A percentile compares a stretch with the other conserved stretches of the same genome.
Evolutionary conservation across 148 eudicot genomes (phyloP).

Genomic region (Suaeda aralocaspica): DNA sequence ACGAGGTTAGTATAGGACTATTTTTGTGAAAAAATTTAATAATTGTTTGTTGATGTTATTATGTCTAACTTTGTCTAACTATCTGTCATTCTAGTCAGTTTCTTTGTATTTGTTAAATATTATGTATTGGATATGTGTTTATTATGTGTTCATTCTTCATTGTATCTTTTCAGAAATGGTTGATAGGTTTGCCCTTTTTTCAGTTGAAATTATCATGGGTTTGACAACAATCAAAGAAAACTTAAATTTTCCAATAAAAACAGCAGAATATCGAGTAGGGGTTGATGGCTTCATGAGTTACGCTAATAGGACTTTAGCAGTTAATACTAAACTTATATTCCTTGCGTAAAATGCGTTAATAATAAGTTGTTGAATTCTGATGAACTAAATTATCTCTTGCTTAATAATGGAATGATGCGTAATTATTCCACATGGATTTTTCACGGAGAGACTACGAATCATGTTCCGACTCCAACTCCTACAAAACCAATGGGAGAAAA

Average conservation of each 20-base stretch:
- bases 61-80: too few relatives aligned
- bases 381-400: neutral
- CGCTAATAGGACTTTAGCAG: neutral
- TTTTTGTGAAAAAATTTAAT: too few relatives aligned
- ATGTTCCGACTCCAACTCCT: neutral
- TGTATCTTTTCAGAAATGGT: too few relatives aligned
- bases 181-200: too few relatives aligned
- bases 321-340: neutral
- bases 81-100: too few relatives aligned
- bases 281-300: too few relatives aligned
- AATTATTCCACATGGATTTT: neutral
- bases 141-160: too few relatives aligned
- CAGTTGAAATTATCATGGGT: neutral
- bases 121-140: too few relatives aligned
- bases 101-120: too few relatives aligned
- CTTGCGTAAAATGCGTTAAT: neutral
- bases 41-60: too few relatives aligned
- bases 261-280: neutral
- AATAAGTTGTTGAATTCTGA: neutral
- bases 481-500: neutral
- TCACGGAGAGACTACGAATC: neutral
- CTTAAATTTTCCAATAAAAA: neutral
- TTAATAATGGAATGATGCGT: neutral
- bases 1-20: too few relatives aligned
- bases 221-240: neutral